phyloP scores from a whole-genome alignment of 129 eudicot species.

The Tagetes patula region DNA sequence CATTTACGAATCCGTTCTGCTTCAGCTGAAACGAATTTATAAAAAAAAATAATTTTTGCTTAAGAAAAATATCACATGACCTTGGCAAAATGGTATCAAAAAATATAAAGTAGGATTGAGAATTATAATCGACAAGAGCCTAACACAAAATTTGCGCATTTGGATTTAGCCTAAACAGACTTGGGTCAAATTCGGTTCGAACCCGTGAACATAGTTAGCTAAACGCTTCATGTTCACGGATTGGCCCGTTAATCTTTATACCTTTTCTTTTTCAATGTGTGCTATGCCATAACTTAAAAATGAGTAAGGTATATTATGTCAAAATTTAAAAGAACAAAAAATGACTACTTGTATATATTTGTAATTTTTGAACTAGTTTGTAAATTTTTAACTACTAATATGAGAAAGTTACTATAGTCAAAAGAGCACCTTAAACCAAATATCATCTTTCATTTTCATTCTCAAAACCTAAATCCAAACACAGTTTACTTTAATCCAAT shows the following conservation, averaged over 20 bases:
- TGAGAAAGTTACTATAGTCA: background rate
- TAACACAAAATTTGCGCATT: background rate
- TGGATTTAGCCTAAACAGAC: background rate
- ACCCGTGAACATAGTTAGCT: background rate
- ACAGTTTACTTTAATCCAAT: background rate
- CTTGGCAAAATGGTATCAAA: background rate
- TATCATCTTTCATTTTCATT: background rate
- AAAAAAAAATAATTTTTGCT: background rate
- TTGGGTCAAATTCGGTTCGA: background rate
- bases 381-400: background rate
- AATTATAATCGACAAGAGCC: background rate
- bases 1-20: constrained; percentile 82
- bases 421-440: constrained; percentile 7
- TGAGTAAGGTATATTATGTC: background rate
- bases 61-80: background rate
- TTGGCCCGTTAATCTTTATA: background rate
- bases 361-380: background rate
- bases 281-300: background rate
- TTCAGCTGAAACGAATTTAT: constrained; percentile 48
- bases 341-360: background rate
- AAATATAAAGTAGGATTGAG: background rate
- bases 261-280: background rate
- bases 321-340: background rate
- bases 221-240: background rate
- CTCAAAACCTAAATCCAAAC: background rate